Base-by-base conservation (phyloP, 305 asterid species). In the Striga hermonthica region DNA sequence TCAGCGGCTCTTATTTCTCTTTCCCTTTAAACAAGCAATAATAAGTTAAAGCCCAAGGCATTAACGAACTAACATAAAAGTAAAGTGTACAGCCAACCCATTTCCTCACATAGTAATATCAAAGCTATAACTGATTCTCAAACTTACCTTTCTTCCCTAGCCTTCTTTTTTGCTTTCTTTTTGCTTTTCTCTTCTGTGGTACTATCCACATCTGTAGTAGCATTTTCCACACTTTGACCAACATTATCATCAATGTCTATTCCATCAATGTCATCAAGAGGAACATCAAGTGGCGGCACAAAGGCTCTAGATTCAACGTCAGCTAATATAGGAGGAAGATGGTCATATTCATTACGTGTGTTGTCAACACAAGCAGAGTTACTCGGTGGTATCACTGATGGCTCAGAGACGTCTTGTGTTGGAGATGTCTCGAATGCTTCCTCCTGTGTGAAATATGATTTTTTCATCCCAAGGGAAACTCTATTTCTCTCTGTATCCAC, bases 1-100 rank as follows among this genome's bases (percentile, higher is more conserved):
- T 94, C 96, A n/a, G 96, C 97, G 77, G 87, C 95, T 74, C 89
- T 89, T 75, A 85, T 94, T 76, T 94, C 96, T 61, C 66, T 85
- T 69, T 93, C 99, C 86, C 97, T 93, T 79, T 49, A 71, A 67
- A 70, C 66, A 66, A 56, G 60, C 56, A 64, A 52, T 54, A 70
- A 10, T 13, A 67, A 50, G 62, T 68, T 39, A 40, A 36, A 58
- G 45, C 44, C 54, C 60, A 50, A 14, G 8, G 28, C 36, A 52
- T 52, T 4, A 52, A 52, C 12, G 3, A 52, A 4, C 7, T 52
- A 15, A 9, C 22, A 7, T 14, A 54, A 28, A 50, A 22, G 14
- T 50, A 15, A 9, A 14, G 31, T 31, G 14, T 50, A 15, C 35
- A 14, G 31, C 14, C 9, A 45, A 37, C 35, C 1, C 10, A 55